Conservation (phyloP, 306 rosid genomes). For the Cyamopsis tetragonoloba region DNA sequence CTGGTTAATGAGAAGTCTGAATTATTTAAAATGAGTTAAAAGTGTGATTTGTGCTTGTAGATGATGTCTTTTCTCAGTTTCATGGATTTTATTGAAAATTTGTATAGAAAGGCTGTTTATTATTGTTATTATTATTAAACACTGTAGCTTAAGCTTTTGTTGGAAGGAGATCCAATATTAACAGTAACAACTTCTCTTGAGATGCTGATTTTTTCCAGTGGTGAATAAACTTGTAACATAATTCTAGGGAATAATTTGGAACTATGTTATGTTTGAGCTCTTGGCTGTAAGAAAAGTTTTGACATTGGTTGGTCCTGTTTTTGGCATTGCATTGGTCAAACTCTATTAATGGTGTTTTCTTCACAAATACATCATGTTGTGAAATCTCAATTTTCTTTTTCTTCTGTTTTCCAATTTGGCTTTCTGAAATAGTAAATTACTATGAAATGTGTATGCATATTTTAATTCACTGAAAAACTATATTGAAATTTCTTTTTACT, state of each 20-base stretch:
- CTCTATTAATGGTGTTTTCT: background rate
- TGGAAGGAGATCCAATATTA: background rate
- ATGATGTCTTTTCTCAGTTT: background rate
- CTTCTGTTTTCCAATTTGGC: background rate
- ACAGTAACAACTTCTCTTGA: background rate
- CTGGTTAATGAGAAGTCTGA: conserved; percentile 3
- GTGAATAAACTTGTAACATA: background rate
- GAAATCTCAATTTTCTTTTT: no score
- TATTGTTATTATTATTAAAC: conserved; percentile 1
- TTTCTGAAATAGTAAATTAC: background rate
- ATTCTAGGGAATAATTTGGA: background rate
- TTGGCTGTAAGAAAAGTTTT: background rate
- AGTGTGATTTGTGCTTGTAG: background rate
- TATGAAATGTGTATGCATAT: background rate
- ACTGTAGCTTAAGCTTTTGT: background rate
- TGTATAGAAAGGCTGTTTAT: background rate
- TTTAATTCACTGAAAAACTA: background rate
- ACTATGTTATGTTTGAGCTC: background rate
- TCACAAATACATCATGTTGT: background rate
- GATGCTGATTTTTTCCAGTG: background rate
- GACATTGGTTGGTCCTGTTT: background rate
- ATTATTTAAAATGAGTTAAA: background rate
- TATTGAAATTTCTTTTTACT: background rate
- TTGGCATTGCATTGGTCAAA: conserved; percentile 2
- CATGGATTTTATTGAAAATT: background rate